Base-by-base conservation (phyloP, 306 rosid species). In the Fragaria iinumae region DNA sequence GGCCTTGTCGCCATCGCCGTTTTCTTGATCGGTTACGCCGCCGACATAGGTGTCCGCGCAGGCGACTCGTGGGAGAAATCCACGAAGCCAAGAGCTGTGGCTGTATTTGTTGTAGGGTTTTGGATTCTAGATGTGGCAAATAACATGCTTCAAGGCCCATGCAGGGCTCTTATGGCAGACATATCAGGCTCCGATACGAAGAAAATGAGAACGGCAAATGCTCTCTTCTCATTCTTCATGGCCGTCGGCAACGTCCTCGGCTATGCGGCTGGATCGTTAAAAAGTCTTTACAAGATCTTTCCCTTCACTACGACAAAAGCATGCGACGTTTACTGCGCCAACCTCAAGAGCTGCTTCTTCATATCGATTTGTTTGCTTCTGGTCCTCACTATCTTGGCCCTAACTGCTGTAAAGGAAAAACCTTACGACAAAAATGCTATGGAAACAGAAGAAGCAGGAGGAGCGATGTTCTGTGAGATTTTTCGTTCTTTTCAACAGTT, bases 231-330 rank as follows among this genome's bases (percentile, higher is more conserved):
- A 0, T 92, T 92, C 83, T 92, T 92, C 82, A 90, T 90, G 93
- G 96, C 93, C 0, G 88, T 90, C 6, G 97, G 96, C 0, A 92
- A 92, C 68, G 88, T 92, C 5, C 86, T 92, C 0, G 96, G 97
- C 0, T 92, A 79, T 67, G 87, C 96, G 0, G 93, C 95, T 1
- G 97, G 98, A 0, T 69, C 97, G 1, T 80, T 74, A 77, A 83
- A 9, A 25, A 3, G 9, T 14, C 89, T 93, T 17, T 49, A 89
- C 39, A 25, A 68, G 4, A 0, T 81, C 18, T 82, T 89, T 44
- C 84, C 93, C 0, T 91, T 89, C 82, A 84, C 93, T 0, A 12
- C 10, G 9, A 87, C 93, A 0, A 45, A 74, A 2, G 91, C 96
- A 4, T 91, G 92, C 16, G 84, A 89, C 41, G 32, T 47, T 0